Base-by-base conservation (phyloP, 371 early-diverging fungal genomes). In the Umbelopsis sp. region DNA sequence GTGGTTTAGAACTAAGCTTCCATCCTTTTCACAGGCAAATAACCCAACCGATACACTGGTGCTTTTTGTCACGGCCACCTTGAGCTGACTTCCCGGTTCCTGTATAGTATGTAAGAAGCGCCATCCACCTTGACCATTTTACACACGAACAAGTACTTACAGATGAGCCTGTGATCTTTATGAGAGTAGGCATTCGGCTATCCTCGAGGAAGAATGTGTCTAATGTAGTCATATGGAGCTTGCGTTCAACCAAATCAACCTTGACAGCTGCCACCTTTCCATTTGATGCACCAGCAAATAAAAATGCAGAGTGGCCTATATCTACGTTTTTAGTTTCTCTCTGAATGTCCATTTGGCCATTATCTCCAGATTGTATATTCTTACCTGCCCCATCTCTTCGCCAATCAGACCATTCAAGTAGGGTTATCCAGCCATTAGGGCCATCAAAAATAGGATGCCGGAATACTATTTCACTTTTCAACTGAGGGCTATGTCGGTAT, bases 391-490 rank as follows among this genome's bases (percentile, higher is more conserved):
- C 57, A 3, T 57, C 57, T 2, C 14, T 32, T 7, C 35, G 35
- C 57, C 57, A 57, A 35, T 4, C 7, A 35, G 57, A 35, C 57
- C 57, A 57, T 16, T 57, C 57, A 35, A 57, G 35, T 16, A 57
- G 1, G 1, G 57, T 57, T 6, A 57, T 18, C 57, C 57, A 57
- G 2, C 18, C 35, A 35, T 29, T n/a, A 11, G 57, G 4, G 6
- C 29, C 57, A 18, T 35, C n/a, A 18, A 57, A 35, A 16, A 57
- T 32, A 18, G 18, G 29, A n/a, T 57, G 37, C 5, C 10, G 12
- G 29, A 35, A 35, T 3, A 57, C 32, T 1, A 7, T 35, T 35
- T 57, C 35, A 18, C n/a, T 35, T 12, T 57, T 6, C 57, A 57
- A 29, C 18, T 25, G 18, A n/a, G 22, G 22, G 24, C 52, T 51